A percentile compares a stretch with the other conserved stretches of the same genome.
Conservation (phyloP, 345 rosid species). For the Citrus inodora region DNA sequence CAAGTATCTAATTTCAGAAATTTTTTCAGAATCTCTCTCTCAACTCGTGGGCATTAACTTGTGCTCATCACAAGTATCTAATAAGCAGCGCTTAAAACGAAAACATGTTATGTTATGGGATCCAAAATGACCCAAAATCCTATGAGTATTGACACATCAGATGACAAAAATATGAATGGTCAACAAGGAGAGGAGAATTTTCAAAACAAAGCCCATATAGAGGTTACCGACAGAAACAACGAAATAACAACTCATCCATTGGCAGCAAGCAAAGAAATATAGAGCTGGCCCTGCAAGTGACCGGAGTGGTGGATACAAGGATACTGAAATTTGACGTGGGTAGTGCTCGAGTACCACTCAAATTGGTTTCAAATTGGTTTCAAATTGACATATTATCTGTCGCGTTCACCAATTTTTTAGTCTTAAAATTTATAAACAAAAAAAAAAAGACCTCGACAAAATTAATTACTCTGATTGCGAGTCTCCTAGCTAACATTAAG, state of each 20-base stretch:
- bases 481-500: neutral
- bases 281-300: neutral
- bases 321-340: neutral
- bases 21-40: no score
- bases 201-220: neutral
- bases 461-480: neutral
- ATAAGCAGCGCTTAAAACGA: no score
- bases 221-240: neutral
- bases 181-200: neutral
- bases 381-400: neutral
- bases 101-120: no score
- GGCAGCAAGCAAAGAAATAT: neutral
- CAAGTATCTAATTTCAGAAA: no score
- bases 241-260: neutral
- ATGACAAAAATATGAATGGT: neutral
- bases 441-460: no score
- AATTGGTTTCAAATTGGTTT: neutral
- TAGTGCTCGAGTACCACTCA: neutral
- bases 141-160: no score
- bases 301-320: neutral
- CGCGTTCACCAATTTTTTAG: no score
- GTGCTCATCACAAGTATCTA: no score
- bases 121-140: neutral
- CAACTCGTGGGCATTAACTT: no score
- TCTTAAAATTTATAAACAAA: no score